Percentiles rank a stretch among this genome's conserved stretches.
phyloP scores from a whole-genome alignment of 208 protist genomes.

The Crithidia brevicula region DNA sequence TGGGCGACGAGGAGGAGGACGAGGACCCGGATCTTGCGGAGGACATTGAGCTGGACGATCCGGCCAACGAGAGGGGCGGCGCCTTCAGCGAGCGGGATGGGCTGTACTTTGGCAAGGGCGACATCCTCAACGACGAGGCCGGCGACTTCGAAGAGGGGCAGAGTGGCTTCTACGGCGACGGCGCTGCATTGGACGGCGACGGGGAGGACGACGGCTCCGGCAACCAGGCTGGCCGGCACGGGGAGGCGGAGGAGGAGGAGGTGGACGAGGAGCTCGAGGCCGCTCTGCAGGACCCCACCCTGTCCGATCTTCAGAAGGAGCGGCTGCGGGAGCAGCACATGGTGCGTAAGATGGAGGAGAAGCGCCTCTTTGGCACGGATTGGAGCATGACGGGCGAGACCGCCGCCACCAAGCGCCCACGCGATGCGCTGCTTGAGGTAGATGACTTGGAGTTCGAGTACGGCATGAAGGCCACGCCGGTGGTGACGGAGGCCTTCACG shows the following conservation, averaged over 20 bases:
- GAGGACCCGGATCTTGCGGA: conserved; percentile 69
- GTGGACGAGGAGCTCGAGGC: conserved; percentile 70
- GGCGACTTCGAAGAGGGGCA: conserved; percentile 57
- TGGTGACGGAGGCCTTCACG: conserved; percentile 87
- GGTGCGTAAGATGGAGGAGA: conserved; percentile 75
- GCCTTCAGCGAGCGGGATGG: conserved; percentile 29
- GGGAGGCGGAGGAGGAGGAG: conserved; percentile 26
- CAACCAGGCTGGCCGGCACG: not conserved
- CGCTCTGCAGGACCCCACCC: conserved; percentile 59
- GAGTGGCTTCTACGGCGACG: conserved; percentile 30
- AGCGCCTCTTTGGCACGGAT: conserved; percentile 73
- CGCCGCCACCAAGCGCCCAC: conserved; percentile 68
- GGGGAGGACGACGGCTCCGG: conserved; percentile 22
- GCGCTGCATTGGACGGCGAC: conserved; percentile 26
- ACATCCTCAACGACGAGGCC: conserved; percentile 49
- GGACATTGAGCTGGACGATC: conserved; percentile 68
- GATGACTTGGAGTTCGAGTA: conserved; percentile 89
- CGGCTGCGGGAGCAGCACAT: conserved; percentile 68
- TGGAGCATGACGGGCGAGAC: conserved; percentile 90
- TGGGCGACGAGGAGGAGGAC: conserved; percentile 47
- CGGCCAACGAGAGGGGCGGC: conserved; percentile 28
- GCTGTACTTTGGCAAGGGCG: conserved; percentile 33
- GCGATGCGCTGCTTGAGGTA: conserved; percentile 85
- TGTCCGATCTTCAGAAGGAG: conserved; percentile 79
- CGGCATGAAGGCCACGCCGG: conserved; percentile 85